phyloP scores from a whole-genome alignment of 331 rosid genomes.

The Prunus yedoensis region DNA sequence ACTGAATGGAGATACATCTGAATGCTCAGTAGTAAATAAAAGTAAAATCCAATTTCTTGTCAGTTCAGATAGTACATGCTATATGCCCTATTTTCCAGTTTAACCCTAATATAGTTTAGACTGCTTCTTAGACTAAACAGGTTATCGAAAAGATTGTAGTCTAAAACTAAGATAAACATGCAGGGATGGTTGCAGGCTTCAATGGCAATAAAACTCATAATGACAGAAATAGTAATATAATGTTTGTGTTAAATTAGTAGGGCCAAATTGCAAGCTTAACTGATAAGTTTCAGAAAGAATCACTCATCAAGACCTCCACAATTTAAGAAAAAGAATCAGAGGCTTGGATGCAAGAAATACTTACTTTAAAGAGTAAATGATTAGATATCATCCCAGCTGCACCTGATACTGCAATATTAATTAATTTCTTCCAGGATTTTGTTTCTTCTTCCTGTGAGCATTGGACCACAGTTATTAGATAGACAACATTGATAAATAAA shows the following conservation, averaged over 20 bases:
- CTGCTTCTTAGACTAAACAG: background rate
- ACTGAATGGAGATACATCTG: background rate
- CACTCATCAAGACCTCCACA: background rate
- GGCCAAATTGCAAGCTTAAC: background rate
- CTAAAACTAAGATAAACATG: background rate
- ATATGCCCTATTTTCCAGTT: background rate
- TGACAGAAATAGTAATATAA: background rate
- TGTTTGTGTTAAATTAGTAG: background rate
- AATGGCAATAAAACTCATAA: background rate
- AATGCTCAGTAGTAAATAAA: background rate
- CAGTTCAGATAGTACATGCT: background rate
- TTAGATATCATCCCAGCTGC: constrained; percentile 99
- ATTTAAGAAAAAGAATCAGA: background rate
- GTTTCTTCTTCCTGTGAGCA: constrained; percentile 92
- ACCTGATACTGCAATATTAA: constrained; percentile 91
- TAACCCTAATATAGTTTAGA: background rate
- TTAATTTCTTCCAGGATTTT: constrained; percentile 81
- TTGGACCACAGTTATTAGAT: constrained; percentile 19
- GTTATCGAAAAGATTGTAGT: background rate
- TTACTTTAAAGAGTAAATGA: constrained; percentile 92
- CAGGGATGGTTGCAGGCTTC: background rate
- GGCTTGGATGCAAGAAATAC: constrained; percentile 19
- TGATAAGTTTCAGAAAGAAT: background rate
- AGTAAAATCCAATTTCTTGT: background rate
- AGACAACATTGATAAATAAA: background rate